These are phyloP conservation scores for Flagelloscypha sp. DNA, from an alignment of 768 basidiomycete species.

Conservation along the genomic window DNA sequence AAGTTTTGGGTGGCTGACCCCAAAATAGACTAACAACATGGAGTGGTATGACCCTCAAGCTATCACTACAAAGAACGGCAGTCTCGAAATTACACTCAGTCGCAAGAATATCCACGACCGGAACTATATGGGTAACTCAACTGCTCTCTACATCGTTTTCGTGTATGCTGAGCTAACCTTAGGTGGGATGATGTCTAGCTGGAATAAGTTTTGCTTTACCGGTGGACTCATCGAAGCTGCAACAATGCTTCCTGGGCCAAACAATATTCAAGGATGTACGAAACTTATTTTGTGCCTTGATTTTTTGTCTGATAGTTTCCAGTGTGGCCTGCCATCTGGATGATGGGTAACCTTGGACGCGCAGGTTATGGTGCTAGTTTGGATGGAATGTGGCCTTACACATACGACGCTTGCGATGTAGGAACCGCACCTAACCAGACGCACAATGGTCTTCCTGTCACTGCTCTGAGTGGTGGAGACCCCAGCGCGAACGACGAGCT, in stretches of 20 bases:
- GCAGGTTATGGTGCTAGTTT: conserved; percentile 49
- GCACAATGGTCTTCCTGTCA: conserved; percentile 32
- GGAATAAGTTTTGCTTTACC: conserved; percentile 77
- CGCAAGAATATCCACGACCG: conserved; percentile 59
- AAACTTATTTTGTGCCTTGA: conserved; percentile 6
- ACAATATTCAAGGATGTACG: conserved; percentile 22
- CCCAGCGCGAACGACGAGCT: conserved; percentile 18
- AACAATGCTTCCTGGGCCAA: conserved; percentile 34
- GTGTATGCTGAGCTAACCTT: conserved; percentile 1
- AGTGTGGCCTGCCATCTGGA: conserved; percentile 47
- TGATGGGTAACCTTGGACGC: conserved; percentile 27
- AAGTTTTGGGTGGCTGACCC: not conserved
- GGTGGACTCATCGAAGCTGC: conserved; percentile 59
- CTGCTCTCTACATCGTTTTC: too few relatives aligned
- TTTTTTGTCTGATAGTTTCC: conserved; percentile 19
- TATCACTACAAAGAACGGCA: conserved; percentile 62
- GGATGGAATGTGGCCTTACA: conserved; percentile 44
- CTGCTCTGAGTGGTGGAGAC: conserved; percentile 26
- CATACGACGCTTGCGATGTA: conserved; percentile 44
- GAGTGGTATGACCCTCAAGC: conserved; percentile 74
- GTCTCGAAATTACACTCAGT: conserved; percentile 61
- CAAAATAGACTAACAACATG: conserved; percentile 45
- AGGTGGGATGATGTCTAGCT: conserved; percentile 18
- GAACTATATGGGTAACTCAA: conserved; percentile 59
- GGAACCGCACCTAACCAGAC: conserved; percentile 51